Percentiles rank a stretch among this genome's conserved stretches.
phyloP scores from a whole-genome alignment of 2,329 filamentous ascomycete species.

The Colletotrichum endophyticum region DNA sequence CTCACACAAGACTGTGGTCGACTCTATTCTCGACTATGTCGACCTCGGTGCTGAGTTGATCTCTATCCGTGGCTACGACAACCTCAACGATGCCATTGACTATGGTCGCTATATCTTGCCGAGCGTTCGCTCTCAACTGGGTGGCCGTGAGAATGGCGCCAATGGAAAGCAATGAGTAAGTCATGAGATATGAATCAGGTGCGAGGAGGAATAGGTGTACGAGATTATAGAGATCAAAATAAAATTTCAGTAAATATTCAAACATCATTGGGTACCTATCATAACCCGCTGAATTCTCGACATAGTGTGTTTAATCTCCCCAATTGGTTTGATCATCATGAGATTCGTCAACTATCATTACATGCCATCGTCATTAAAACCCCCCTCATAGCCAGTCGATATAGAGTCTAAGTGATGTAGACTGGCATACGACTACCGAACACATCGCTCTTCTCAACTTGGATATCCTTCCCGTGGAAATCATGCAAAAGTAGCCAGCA shows the following conservation, averaged over 20 bases:
- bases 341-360: background rate
- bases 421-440: conserved; percentile 38
- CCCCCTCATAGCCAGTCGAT: background rate
- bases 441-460: conserved; percentile 35
- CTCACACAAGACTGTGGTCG: conserved; percentile 54
- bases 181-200: background rate
- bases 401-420: conserved; percentile 28
- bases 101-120: conserved; percentile 63
- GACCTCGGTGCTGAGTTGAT: conserved; percentile 61
- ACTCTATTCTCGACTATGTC: conserved; percentile 62
- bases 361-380: background rate
- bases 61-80: conserved; percentile 66
- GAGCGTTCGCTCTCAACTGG: conserved; percentile 43
- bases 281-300: background rate
- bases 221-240: background rate
- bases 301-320: background rate
- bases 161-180: background rate
- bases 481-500: conserved; percentile 43
- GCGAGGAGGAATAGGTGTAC: background rate
- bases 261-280: fast-evolving
- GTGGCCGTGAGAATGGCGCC: conserved; percentile 24
- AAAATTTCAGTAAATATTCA: background rate
- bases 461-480: conserved; percentile 38
- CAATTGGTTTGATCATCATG: background rate
- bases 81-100: conserved; percentile 63